phyloP scores from a whole-genome alignment of 2,329 filamentous ascomycete species.

The Xylariales sp. region DNA sequence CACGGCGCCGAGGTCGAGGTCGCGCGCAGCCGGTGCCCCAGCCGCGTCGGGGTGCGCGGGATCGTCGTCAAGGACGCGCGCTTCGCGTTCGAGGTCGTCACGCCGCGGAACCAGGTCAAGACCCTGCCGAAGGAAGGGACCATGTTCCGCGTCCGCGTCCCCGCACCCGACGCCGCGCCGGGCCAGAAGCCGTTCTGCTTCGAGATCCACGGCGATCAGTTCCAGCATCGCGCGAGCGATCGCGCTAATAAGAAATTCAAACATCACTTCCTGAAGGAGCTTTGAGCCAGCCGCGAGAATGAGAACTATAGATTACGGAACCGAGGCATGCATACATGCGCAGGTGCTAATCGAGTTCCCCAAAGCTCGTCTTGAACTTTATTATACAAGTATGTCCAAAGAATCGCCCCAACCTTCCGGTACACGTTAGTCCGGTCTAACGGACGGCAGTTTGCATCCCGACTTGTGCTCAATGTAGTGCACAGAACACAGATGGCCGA shows the following conservation, averaged over 20 bases:
- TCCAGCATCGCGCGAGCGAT: constrained; percentile 84
- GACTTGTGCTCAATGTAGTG: neutral
- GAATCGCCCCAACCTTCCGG: too few species aligned
- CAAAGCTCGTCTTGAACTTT: neutral
- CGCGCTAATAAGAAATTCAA: constrained; percentile 94
- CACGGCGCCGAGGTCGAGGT: constrained; percentile 89
- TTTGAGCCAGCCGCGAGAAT: constrained; percentile 57
- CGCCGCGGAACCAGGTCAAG: constrained; percentile 76
- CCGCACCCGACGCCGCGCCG: constrained; percentile 46
- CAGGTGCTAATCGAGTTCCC: neutral
- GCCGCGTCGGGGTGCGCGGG: constrained; percentile 83
- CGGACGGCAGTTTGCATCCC: neutral
- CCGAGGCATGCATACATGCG: neutral
- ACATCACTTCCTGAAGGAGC: constrained; percentile 78
- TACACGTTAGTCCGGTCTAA: neutral
- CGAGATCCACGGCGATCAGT: constrained; percentile 88
- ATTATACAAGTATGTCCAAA: constrained; percentile 4
- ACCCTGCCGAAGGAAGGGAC: constrained; percentile 90
- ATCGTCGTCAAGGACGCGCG: constrained; percentile 91
- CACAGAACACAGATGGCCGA: neutral
- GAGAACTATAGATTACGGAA: neutral
- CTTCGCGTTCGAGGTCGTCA: constrained; percentile 87
- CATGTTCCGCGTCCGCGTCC: constrained; percentile 81
- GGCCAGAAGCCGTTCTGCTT: constrained; percentile 69
- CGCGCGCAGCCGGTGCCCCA: constrained; percentile 81